Evolutionary conservation across 306 rosid genomes (phyloP).

Genomic region (Sindora glabra): DNA sequence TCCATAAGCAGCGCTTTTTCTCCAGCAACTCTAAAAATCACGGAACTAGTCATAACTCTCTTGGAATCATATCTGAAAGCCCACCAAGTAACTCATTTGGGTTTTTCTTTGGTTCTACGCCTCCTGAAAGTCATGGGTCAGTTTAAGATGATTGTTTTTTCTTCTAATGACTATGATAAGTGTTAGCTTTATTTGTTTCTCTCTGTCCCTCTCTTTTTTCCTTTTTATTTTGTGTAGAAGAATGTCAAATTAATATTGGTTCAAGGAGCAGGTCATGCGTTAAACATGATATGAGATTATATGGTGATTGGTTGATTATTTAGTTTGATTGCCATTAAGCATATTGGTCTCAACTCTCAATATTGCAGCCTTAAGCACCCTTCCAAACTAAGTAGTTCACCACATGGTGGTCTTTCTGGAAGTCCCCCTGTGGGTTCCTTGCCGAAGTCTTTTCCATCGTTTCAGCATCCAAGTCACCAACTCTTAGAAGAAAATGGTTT

Average conservation of each 20-base stretch:
- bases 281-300: neutral
- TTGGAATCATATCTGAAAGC: slow-evolving; percentile 79
- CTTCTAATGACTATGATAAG: neutral
- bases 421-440: slow-evolving; percentile 90
- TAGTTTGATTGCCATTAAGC: slow-evolving; percentile 7
- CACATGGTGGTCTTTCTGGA: slow-evolving; percentile 62
- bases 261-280: neutral
- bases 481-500: slow-evolving; percentile 95
- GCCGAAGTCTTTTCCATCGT: slow-evolving; percentile 91
- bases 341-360: slow-evolving; percentile 24
- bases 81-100: slow-evolving; percentile 96
- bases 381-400: slow-evolving; percentile 79
- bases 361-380: slow-evolving; percentile 59
- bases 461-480: slow-evolving; percentile 99
- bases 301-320: neutral
- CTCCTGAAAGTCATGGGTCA: slow-evolving; percentile 90
- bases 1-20: slow-evolving; percentile 77
- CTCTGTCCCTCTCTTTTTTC: neutral
- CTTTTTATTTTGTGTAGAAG: neutral
- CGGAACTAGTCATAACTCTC: slow-evolving; percentile 58
- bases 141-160: slow-evolving; percentile 30
- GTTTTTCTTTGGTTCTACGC: slow-evolving; percentile 87
- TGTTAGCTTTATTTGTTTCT: too few species aligned
- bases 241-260: slow-evolving; percentile 5
- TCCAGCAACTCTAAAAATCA: slow-evolving; percentile 72